Base-by-base conservation (phyloP, 352 stramenopile genomes). In the Phytopythium cucurbitacearum region DNA sequence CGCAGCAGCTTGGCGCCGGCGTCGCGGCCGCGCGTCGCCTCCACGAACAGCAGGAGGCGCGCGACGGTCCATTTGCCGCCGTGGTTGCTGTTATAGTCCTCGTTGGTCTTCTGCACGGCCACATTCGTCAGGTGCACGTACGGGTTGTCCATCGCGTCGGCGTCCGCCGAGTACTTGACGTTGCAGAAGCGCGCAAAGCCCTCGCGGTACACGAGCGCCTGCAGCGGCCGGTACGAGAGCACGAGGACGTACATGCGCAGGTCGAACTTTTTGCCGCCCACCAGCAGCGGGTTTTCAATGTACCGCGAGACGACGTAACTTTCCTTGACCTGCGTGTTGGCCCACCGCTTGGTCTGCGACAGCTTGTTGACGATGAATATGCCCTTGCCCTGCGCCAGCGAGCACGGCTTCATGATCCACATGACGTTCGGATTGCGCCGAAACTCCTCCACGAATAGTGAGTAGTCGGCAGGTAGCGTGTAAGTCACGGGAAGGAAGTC, bases 391-490 rank as follows among this genome's bases (percentile, higher is more conserved):
- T 97, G 91, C 0, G 89, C 88, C 13, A 81, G 73, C 12, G 82
- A 93, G 28, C 81, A 94, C 1, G 91, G 91, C 51, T 98, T 98
- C 91, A 98, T 97, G 64, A 98, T 98, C 91, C 91, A 98, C 80
- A 92, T 93, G 13, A 69, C 68, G 67, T 92, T 87, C 11, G 82
- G 84, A 51, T 88, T 95, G 38, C 80, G 81, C 16, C 80, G 76
- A 37, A 93, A 93, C 60, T 91, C 82, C 58, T 98, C 92, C 6
- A 97, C 89, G 54, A 98, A 97, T 10, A 98, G 68, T 45, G 87
- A 94, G 64, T 97, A 97, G 59, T 98, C 92, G 9, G 78, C 84
- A 28, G 92, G 92, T 1, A 98, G 73, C 47, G 91, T 93, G 67
- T 97, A 98, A n/a, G 92, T 97, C 33, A 72, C 79, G 3, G 92